Evolutionary conservation across 768 basidiomycete species (phyloP).

Genomic region (Saitozyma podzolica): DNA sequence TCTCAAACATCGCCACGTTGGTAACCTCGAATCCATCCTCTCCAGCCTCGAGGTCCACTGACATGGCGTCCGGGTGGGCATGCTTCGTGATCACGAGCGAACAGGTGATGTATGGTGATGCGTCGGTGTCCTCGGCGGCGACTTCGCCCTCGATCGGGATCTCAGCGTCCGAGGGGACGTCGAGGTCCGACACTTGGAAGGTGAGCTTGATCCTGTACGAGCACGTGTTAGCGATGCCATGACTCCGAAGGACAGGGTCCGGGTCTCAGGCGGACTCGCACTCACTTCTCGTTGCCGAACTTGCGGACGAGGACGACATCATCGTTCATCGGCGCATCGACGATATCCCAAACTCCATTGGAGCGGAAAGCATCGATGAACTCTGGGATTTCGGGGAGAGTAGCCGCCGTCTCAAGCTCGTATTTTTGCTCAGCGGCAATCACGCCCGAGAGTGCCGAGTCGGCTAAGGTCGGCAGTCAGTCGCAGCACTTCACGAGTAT

Average conservation of each 20-base stretch:
- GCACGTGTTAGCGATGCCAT: neutral
- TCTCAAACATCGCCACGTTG: slow-evolving; percentile 78
- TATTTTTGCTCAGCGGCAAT: slow-evolving; percentile 81
- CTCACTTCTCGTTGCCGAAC: slow-evolving; percentile 87
- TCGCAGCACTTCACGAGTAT: neutral
- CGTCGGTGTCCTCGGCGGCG: slow-evolving; percentile 49
- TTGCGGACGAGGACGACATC: slow-evolving; percentile 78
- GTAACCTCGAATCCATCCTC: slow-evolving; percentile 63
- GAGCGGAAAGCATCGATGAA: slow-evolving; percentile 74
- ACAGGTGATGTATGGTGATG: slow-evolving; percentile 66
- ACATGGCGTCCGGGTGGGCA: slow-evolving; percentile 63
- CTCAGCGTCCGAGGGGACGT: slow-evolving; percentile 56
- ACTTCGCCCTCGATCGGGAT: slow-evolving; percentile 35
- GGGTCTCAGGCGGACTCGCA: neutral
- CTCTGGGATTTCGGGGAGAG: slow-evolving; percentile 60
- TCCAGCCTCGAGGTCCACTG: slow-evolving; percentile 52
- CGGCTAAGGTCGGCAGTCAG: slow-evolving; percentile 17
- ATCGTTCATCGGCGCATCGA: slow-evolving; percentile 70
- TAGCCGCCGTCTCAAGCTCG: slow-evolving; percentile 66
- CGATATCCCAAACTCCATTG: slow-evolving; percentile 78
- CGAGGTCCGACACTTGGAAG: slow-evolving; percentile 89
- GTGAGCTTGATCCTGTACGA: slow-evolving; percentile 72
- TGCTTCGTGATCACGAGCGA: slow-evolving; percentile 80
- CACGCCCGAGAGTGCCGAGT: slow-evolving; percentile 65
- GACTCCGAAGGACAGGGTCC: neutral